Evolutionary conservation across 192 early-diverging fungal genomes (phyloP).

Genomic region (Tieghemiomyces parasiticus): DNA sequence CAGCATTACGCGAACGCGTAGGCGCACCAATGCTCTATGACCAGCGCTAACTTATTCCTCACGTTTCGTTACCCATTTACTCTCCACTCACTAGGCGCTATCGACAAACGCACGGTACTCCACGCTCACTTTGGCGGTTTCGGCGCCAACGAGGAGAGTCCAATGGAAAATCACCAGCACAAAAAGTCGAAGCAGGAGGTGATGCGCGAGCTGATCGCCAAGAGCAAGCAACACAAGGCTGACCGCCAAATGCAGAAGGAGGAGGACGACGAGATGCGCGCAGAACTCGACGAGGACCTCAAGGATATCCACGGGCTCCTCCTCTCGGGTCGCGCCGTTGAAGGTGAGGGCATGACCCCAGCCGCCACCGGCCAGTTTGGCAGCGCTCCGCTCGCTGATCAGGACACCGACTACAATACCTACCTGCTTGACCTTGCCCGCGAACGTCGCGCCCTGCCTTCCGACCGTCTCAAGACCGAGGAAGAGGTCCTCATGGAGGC

Average conservation of each 20-base stretch:
- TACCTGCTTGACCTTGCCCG: constrained; percentile 65
- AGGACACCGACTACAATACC: constrained; percentile 66
- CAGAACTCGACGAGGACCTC: constrained; percentile 81
- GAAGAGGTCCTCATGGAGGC: constrained; percentile 82
- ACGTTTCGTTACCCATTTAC: too few relatives aligned
- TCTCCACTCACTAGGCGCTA: too few relatives aligned
- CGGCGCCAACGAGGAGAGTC: constrained; percentile 34
- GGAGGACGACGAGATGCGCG: constrained; percentile 61
- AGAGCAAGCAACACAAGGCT: constrained; percentile 89
- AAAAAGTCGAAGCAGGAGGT: constrained; percentile 85
- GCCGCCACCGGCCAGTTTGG: background rate
- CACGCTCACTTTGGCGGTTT: constrained; percentile 84
- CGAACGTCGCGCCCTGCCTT: constrained; percentile 73
- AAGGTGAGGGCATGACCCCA: background rate
- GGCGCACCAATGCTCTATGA: too few relatives aligned
- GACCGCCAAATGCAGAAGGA: constrained; percentile 84
- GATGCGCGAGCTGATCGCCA: constrained; percentile 96
- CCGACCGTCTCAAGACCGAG: constrained; percentile 87
- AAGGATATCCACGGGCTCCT: constrained; percentile 67
- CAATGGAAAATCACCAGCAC: constrained; percentile 25
- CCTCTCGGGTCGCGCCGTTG: constrained; percentile 21
- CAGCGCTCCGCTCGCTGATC: constrained; percentile 8
- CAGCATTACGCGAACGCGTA: too few relatives aligned
- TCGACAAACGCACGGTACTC: constrained; percentile 55
- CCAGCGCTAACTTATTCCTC: too few relatives aligned